Evolutionary conservation across 768 basidiomycete genomes (phyloP), one percentile per base, ranked within the genome.

Genomic region (Pisolithus marmoratus): DNA sequence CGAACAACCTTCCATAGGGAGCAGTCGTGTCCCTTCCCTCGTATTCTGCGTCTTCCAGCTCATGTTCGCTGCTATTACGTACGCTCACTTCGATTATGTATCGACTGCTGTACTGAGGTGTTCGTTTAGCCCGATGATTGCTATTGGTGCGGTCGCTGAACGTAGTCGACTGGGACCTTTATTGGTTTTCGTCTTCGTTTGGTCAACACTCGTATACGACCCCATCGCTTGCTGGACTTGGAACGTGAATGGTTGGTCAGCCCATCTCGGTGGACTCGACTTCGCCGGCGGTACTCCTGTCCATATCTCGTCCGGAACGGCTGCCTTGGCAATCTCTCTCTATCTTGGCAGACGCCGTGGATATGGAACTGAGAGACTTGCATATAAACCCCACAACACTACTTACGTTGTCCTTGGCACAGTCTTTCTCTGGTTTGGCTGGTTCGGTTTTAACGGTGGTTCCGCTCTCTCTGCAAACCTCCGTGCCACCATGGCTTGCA

Each of bases 221-320:
- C 93, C 94, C 2, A 84, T 98, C 51, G 95, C 92, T 0, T 92
- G 90, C 71, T 96, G 94, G 94, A 90, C 93, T 5, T 98, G 95
- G 95, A 93, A 92, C 61, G 56, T 78, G 34, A 80, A 87, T 29
- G 82, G 82, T 37, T 83, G 80, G 94, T 85, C 87, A 0, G 84
- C 75, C 69, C 64, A 81, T 31, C 74, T 90, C 48, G 94, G 92
- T 15, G 88, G 86, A 53, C 85, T 92, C 50, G 90, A 94, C 65
- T 94, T 95, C 55, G 94, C 94, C 8, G 94, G 94, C 26, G 95
- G 95, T 48, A 94, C 92, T 11, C 95, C 95, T 20, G 93, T 99
- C 55, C 94, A 99, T 65, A 97, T 99, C 59, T 87, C 88, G 17
- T 94, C 92, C 15, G 95, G 95, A 44, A 84, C 84, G 1, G 93